These are phyloP conservation scores for Colletotrichum abscissum DNA, from an alignment of 2,329 filamentous ascomycete genomes.

Conservation along the genomic window DNA sequence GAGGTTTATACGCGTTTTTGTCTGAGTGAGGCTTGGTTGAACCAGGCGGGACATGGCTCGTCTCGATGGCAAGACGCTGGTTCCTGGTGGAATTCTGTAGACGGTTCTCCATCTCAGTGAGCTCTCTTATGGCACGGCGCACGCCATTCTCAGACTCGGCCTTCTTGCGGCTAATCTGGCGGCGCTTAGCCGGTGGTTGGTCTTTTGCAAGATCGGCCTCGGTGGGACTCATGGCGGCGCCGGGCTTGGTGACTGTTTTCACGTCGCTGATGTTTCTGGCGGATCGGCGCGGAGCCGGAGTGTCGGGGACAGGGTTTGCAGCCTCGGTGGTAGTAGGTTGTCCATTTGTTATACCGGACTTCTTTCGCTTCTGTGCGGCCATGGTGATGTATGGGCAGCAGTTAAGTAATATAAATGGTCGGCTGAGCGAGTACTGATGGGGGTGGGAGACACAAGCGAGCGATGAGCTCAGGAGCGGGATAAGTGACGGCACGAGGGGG, in stretches of 20 bases:
- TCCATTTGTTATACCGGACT: constrained; percentile 37
- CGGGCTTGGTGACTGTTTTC: constrained; percentile 19
- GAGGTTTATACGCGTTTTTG: neutral
- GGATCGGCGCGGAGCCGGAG: constrained; percentile 25
- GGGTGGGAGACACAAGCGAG: neutral
- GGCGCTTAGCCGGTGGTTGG: constrained; percentile 24
- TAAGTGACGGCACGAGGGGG: constrained; percentile 11
- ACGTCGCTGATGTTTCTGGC: constrained; percentile 27
- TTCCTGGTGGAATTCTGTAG: constrained; percentile 55
- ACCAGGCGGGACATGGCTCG: constrained; percentile 45
- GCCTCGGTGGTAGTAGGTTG: constrained; percentile 24
- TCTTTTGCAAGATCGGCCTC: neutral
- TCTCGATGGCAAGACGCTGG: constrained; percentile 60
- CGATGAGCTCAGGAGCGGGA: constrained; percentile 23
- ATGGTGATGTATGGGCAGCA: neutral
- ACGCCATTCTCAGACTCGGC: constrained; percentile 43
- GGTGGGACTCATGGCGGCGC: constrained; percentile 16
- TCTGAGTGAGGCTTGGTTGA: neutral
- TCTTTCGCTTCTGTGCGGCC: constrained; percentile 50
- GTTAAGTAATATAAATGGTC: neutral
- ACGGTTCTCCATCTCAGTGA: constrained; percentile 61
- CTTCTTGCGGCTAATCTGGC: constrained; percentile 12
- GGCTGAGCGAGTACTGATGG: neutral
- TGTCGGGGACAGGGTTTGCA: neutral
- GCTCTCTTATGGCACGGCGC: constrained; percentile 53